These are phyloP conservation scores for Phaeolepiota aurea DNA, from an alignment of 768 basidiomycete species.

Conservation along the genomic window DNA sequence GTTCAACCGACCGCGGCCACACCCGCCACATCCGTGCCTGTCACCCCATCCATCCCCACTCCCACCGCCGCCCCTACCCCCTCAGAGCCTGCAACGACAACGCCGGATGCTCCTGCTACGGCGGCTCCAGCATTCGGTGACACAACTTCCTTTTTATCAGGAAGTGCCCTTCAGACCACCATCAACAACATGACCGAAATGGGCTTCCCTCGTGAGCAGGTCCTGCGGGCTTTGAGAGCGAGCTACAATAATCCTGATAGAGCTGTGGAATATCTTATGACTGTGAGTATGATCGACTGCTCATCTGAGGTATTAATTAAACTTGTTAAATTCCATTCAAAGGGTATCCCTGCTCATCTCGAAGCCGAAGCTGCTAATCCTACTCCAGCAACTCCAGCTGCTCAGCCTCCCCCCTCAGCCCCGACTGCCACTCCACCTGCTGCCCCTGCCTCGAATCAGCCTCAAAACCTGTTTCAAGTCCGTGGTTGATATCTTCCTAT, in stretches of 20 bases:
- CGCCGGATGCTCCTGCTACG: slow-evolving; percentile 25
- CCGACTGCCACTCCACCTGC: slow-evolving; percentile 28
- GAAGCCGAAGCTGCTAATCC: slow-evolving; percentile 37
- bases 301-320: neutral
- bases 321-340: slow-evolving; percentile 5
- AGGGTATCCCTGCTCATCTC: slow-evolving; percentile 79
- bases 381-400: slow-evolving; percentile 20
- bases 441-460: slow-evolving; percentile 28
- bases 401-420: slow-evolving; percentile 18
- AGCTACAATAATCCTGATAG: slow-evolving; percentile 97
- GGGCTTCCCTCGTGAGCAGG: slow-evolving; percentile 87
- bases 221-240: slow-evolving; percentile 78
- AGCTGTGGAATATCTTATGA: slow-evolving; percentile 97
- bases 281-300: slow-evolving; percentile 35
- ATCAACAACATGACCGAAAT: slow-evolving; percentile 86
- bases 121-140: slow-evolving; percentile 33
- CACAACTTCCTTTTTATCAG: slow-evolving; percentile 61
- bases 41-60: slow-evolving; percentile 15
- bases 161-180: slow-evolving; percentile 65
- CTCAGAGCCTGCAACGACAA: slow-evolving; percentile 22
- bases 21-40: slow-evolving; percentile 20
- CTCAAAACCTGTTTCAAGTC: slow-evolving; percentile 87
- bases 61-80: slow-evolving; percentile 23
- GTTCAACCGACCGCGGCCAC: slow-evolving; percentile 13
- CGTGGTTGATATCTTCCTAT: neutral